Conservation (phyloP, 2,329 filamentous ascomycete species). For the Cordyceps militaris region DNA sequence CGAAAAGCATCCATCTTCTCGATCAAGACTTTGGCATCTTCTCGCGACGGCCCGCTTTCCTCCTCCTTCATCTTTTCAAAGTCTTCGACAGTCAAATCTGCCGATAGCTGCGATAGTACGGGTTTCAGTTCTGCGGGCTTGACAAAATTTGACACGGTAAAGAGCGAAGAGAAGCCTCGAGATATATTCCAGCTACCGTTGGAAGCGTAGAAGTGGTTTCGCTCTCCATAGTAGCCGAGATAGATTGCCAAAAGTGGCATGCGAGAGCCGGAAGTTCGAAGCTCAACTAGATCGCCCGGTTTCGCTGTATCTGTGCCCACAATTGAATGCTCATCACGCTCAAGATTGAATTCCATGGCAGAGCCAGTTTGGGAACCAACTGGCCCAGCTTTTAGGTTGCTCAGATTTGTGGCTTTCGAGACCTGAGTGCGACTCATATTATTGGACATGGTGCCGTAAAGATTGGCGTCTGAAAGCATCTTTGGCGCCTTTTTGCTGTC, state of each 20-base stretch:
- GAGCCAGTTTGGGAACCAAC: constrained; percentile 1
- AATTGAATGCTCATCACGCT: constrained; percentile 4
- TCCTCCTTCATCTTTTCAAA: constrained; percentile 26
- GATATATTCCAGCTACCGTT: constrained; percentile 44
- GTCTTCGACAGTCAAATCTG: constrained; percentile 21
- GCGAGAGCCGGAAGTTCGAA: constrained; percentile 31
- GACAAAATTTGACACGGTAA: constrained; percentile 43
- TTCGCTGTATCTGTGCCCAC: constrained; percentile 8
- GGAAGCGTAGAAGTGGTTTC: constrained; percentile 48
- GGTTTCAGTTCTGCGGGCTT: constrained; percentile 34
- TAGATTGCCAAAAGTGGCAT: constrained; percentile 45
- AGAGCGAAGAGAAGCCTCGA: constrained; percentile 37
- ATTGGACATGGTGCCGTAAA: constrained; percentile 22
- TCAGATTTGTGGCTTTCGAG: not conserved
- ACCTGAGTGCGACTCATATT: constrained; percentile 21
- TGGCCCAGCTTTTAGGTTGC: not conserved
- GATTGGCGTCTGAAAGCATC: constrained; percentile 15
- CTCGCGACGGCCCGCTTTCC: constrained; percentile 37
- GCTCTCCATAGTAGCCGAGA: constrained; percentile 42
- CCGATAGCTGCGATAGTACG: constrained; percentile 26
- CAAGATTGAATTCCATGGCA: constrained; percentile 1
- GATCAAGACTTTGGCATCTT: constrained; percentile 36
- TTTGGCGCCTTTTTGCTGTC: constrained; percentile 17
- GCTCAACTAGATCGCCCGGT: constrained; percentile 22
- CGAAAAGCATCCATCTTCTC: constrained; percentile 42